Percentiles rank a stretch among this genome's conserved stretches.
phyloP scores from a whole-genome alignment of 257 asterid species.

The Salvia rosmarinus region DNA sequence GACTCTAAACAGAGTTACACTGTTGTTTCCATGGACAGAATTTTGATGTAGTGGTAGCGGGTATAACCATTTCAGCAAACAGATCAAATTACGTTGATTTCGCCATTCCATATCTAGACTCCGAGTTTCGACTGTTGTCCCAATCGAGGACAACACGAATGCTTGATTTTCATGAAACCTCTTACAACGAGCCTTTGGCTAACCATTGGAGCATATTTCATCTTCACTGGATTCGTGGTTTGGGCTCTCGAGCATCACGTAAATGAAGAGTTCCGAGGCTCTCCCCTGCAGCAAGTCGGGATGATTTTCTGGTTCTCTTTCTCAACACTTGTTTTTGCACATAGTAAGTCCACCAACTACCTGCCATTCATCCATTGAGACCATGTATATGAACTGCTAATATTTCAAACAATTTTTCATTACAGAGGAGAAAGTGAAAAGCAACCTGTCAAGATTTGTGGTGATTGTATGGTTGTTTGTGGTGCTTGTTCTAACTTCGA shows the following conservation, averaged over 20 bases:
- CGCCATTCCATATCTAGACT: conserved; percentile 47
- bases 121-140: conserved; percentile 44
- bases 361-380: too few relatives aligned
- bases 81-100: conserved; percentile 44
- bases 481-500: conserved; percentile 59
- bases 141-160: conserved; percentile 38
- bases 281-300: conserved; percentile 51
- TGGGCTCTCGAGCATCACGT: conserved; percentile 61
- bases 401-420: too few relatives aligned
- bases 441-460: conserved; percentile 61
- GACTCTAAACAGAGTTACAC: background rate
- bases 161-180: conserved; percentile 60
- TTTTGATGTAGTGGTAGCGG: conserved; percentile 51
- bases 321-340: conserved; percentile 59
- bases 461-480: conserved; percentile 56
- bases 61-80: conserved; percentile 39
- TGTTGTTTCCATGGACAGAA: background rate
- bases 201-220: conserved; percentile 46
- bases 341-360: conserved; percentile 57
- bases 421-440: conserved; percentile 58
- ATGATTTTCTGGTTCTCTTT: conserved; percentile 58
- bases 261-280: conserved; percentile 53
- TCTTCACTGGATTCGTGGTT: conserved; percentile 52
- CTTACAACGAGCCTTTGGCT: conserved; percentile 49
- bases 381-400: too few relatives aligned